Evolutionary conservation across 805 yeast species (phyloP).

Genomic region (Cyberlindnera americana): DNA sequence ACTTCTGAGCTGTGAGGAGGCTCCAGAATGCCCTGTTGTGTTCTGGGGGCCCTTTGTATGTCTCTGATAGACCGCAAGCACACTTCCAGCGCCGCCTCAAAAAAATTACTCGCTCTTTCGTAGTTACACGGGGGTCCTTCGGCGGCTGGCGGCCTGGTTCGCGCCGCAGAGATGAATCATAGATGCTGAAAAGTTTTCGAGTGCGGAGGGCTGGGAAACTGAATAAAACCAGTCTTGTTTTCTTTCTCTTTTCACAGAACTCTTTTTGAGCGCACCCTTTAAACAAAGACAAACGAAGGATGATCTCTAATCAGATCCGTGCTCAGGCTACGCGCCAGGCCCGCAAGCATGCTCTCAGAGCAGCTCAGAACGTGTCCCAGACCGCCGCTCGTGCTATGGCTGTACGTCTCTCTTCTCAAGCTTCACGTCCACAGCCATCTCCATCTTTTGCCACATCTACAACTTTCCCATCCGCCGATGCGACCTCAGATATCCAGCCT

Average conservation of each 20-base stretch:
- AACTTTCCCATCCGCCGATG: slow-evolving; percentile 6
- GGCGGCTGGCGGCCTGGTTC: not conserved
- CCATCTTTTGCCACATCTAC: slow-evolving; percentile 26
- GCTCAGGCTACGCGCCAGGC: slow-evolving; percentile 21
- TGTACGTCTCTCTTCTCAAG: slow-evolving; percentile 12
- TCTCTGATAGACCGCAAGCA: no score
- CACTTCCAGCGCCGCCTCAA: no score
- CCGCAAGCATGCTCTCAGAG: slow-evolving; percentile 11
- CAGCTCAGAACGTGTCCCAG: slow-evolving; percentile 8
- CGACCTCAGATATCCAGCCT: slow-evolving; percentile 7
- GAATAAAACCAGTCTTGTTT: not conserved
- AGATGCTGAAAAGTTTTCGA: slow-evolving; percentile 12
- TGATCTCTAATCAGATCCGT: slow-evolving; percentile 21
- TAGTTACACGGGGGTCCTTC: no score
- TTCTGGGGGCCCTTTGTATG: no score
- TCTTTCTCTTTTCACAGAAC: not conserved
- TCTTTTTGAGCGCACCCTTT: no score
- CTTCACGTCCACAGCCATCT: slow-evolving; percentile 27
- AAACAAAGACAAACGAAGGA: slow-evolving; percentile 1
- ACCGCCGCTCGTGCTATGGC: slow-evolving; percentile 13
- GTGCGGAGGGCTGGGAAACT: slow-evolving; percentile 3
- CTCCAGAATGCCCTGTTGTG: no score
- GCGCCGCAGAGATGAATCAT: slow-evolving; percentile 11
- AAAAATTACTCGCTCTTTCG: no score
- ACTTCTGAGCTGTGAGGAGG: no score